Base-by-base conservation (phyloP, 768 basidiomycete species). In the Russula griseocarnosa region DNA sequence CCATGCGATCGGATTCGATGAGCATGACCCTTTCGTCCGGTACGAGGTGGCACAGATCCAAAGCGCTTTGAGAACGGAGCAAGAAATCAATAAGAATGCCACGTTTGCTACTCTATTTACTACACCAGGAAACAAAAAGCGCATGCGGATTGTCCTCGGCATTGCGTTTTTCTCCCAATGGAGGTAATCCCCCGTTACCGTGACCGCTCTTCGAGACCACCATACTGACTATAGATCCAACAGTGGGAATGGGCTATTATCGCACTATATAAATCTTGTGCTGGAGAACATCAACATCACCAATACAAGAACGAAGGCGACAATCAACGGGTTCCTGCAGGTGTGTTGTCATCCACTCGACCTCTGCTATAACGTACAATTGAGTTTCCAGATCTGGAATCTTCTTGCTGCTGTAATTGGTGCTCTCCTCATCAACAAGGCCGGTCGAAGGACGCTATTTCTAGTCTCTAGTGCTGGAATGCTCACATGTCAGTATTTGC, bases 141-240 rank as follows among this genome's bases (percentile, higher is more conserved):
- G 90, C 5, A 83, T 90, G 83, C 74, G 79, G 53, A 79, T 90
- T 56, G 82, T 91, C 65, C 74, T 90, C 63, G 83, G 79, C 1
- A 81, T 90, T 51, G 86, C 84, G 6, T 70, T 87, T 26, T 90
- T 87, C 73, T 86, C 86, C 0, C 90, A 92, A 65, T 90, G 87
- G 89, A 85, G 83, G 83, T 84, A 58, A 49, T 76, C 58, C 3
- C 28, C n/a, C 42, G 61, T 26, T 22, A 30, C 30, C 5, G 22
- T 47, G 36, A 13, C 36, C 36, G 13, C 36, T 28, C 22, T 52
- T 51, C 10, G 11, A 26, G 47, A 13, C n/a, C 28, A 14, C 13
- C 40, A 36, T 49, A 47, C 28, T 60, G 24, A 60, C 30, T 26
- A 34, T 28, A 47, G 14, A 40, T 49, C n/a, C 18, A 54, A 38